Percentiles rank a stretch among this genome's conserved stretches.
phyloP scores from a whole-genome alignment of 768 basidiomycete genomes.

The Naganishia antarctica region DNA sequence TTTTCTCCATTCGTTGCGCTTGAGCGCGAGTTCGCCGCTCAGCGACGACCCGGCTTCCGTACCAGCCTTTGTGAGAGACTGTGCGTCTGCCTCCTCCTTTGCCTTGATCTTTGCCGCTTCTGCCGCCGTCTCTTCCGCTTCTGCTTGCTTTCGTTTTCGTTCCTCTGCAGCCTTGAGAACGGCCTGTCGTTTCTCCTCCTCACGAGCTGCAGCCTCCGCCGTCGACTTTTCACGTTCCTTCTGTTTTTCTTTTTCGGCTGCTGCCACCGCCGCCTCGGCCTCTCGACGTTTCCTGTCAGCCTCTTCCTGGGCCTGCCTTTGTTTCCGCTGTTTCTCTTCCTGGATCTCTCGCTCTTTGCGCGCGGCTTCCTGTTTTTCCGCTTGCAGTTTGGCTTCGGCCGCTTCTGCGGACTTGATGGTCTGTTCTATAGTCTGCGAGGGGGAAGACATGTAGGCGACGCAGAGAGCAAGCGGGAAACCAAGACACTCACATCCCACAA shows the following conservation, averaged over 20 bases:
- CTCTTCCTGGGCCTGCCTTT: slow-evolving; percentile 22
- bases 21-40: slow-evolving; percentile 21
- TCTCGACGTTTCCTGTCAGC: slow-evolving; percentile 31
- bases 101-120: slow-evolving; percentile 24
- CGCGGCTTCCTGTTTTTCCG: slow-evolving; percentile 52
- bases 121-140: slow-evolving; percentile 24
- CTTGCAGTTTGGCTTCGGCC: slow-evolving; percentile 53
- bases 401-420: slow-evolving; percentile 50
- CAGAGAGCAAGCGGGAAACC: neutral
- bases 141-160: slow-evolving; percentile 5
- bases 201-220: slow-evolving; percentile 19
- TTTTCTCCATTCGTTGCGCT: slow-evolving; percentile 34
- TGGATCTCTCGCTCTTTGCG: slow-evolving; percentile 50
- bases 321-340: slow-evolving; percentile 31
- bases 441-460: neutral
- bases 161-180: slow-evolving; percentile 24
- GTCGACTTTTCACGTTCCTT: slow-evolving; percentile 23
- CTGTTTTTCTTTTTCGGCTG: slow-evolving; percentile 14
- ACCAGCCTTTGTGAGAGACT: neutral
- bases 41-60: neutral
- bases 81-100: slow-evolving; percentile 20
- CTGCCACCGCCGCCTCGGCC: slow-evolving; percentile 2
- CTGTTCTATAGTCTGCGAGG: slow-evolving; percentile 55
- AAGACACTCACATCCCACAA: slow-evolving; percentile 40
- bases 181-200: slow-evolving; percentile 21